Percentiles rank a stretch among this genome's conserved stretches.
phyloP scores from a whole-genome alignment of 805 yeast species.

The Ogataea glucozyma region DNA sequence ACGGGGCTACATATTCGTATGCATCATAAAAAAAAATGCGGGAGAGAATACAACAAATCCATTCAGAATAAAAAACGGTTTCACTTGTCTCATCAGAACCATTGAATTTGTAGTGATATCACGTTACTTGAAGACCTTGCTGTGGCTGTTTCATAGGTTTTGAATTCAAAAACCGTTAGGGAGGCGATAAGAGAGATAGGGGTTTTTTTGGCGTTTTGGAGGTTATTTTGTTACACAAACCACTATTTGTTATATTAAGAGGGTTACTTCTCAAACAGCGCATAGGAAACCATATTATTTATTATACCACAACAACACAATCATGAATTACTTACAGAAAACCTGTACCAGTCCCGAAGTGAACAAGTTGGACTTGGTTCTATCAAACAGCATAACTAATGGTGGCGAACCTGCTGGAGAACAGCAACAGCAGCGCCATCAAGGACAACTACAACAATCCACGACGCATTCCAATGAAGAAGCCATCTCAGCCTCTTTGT shows the following conservation, averaged over 20 bases:
- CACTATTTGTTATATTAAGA: too few species aligned
- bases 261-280: too few species aligned
- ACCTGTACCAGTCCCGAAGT: conserved; percentile 24
- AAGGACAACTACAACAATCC: neutral
- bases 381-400: conserved; percentile 17
- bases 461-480: too few species aligned
- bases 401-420: conserved; percentile 2
- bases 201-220: neutral
- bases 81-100: too few species aligned
- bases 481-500: too few species aligned
- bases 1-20: neutral
- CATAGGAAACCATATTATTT: neutral
- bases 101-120: too few species aligned
- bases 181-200: conserved; percentile 1
- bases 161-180: neutral
- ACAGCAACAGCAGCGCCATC: neutral
- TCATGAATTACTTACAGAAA: conserved; percentile 24
- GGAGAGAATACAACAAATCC: too few species aligned
- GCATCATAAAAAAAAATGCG: too few species aligned
- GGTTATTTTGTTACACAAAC: conserved; percentile 5
- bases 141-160: neutral
- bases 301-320: neutral
- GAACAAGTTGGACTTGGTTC: conserved; percentile 22
- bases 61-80: too few species aligned
- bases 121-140: too few species aligned